These are phyloP conservation scores for Datisca glomerata DNA, from an alignment of 306 rosid species.

Conservation along the genomic window DNA sequence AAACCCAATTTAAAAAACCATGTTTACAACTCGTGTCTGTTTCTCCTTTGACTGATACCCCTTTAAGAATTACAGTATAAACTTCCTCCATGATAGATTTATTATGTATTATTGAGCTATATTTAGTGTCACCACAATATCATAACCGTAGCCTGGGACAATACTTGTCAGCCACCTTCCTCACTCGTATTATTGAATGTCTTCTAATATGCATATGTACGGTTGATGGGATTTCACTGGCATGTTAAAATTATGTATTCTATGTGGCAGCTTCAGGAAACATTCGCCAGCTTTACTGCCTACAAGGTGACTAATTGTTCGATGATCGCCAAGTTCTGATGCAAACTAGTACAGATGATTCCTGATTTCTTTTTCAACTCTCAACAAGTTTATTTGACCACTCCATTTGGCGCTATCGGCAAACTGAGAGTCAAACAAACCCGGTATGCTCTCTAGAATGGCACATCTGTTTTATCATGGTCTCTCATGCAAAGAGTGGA, in stretches of 20 bases:
- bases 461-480: not conserved
- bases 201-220: not conserved
- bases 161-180: no score
- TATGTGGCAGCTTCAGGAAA: constrained; percentile 78
- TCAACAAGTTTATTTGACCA: constrained; percentile 33
- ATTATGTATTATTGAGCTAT: no score
- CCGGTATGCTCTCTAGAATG: no score
- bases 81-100: no score
- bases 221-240: not conserved
- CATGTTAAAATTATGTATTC: constrained; percentile 7
- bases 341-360: constrained; percentile 28
- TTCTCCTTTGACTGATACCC: no score
- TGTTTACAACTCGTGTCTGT: no score
- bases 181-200: no score
- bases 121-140: no score
- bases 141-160: no score
- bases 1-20: no score
- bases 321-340: constrained; percentile 4
- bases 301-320: constrained; percentile 73
- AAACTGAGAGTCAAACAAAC: not conserved
- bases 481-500: not conserved
- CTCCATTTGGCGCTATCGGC: constrained; percentile 21
- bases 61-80: no score
- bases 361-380: constrained; percentile 30
- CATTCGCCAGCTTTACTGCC: constrained; percentile 95